Evolutionary conservation across 352 stramenopile species (phyloP).

Genomic region (Phytopythium boreale): DNA sequence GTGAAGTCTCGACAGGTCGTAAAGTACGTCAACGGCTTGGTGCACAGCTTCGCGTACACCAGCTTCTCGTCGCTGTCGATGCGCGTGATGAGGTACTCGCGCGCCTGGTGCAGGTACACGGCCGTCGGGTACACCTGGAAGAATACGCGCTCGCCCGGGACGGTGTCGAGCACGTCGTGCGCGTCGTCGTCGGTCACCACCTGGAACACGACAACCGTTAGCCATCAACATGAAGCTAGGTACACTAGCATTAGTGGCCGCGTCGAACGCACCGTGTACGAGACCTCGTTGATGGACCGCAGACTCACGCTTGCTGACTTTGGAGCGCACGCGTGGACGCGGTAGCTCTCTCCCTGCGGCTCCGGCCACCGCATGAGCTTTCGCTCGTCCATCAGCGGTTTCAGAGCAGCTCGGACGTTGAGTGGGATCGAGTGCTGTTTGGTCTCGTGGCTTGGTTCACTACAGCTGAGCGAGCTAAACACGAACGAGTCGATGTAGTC

Average conservation of each 20-base stretch:
- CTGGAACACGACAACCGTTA: constrained; percentile 5
- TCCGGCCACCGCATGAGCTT: constrained; percentile 40
- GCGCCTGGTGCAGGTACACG: constrained; percentile 90
- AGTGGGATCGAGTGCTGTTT: constrained; percentile 1
- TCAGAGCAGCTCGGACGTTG: constrained; percentile 13
- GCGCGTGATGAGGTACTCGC: constrained; percentile 88
- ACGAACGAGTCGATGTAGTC: constrained; percentile 63
- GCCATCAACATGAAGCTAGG: not conserved
- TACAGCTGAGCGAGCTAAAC: constrained; percentile 30
- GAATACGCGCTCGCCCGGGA: constrained; percentile 85
- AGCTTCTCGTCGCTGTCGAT: constrained; percentile 72
- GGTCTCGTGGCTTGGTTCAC: not conserved
- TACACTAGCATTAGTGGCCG: too few relatives aligned
- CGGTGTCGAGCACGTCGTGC: constrained; percentile 72
- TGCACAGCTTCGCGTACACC: constrained; percentile 65
- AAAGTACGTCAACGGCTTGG: constrained; percentile 79
- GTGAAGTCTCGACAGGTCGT: constrained; percentile 87
- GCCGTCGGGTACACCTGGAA: constrained; percentile 91
- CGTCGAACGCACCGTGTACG: constrained; percentile 41
- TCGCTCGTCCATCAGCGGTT: constrained; percentile 30
- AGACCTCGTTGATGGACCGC: constrained; percentile 63
- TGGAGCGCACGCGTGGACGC: constrained; percentile 55
- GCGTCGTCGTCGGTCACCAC: constrained; percentile 57
- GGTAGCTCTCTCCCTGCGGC: constrained; percentile 39
- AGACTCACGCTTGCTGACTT: constrained; percentile 61